phyloP scores from a whole-genome alignment of 2,329 filamentous ascomycete genomes.

The Fusarium keratoplasticum region DNA sequence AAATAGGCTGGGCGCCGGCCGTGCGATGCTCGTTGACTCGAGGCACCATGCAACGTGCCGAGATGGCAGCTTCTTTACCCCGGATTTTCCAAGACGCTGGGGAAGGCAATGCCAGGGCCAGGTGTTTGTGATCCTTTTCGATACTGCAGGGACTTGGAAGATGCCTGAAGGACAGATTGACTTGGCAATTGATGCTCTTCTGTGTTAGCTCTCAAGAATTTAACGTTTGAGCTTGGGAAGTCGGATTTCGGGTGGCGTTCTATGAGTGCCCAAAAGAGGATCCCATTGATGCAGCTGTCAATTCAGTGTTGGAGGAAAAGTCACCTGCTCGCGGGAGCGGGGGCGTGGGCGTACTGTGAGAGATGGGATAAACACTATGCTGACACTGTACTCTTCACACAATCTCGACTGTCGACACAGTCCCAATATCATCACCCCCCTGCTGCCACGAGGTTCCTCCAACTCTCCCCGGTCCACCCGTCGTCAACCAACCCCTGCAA shows the following conservation, averaged over 20 bases:
- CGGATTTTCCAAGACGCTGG: slow-evolving; percentile 38
- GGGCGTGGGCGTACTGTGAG: slow-evolving; percentile 15
- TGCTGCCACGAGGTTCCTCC: slow-evolving; percentile 4
- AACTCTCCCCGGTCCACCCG: not conserved
- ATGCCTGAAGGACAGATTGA: not conserved
- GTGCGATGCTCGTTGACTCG: slow-evolving; percentile 10
- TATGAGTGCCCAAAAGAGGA: slow-evolving; percentile 16
- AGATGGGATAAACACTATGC: not conserved
- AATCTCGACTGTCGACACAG: not conserved
- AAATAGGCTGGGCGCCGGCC: slow-evolving; percentile 27
- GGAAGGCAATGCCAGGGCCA: slow-evolving; percentile 38
- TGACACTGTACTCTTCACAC: not conserved
- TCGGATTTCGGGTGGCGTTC: slow-evolving; percentile 21
- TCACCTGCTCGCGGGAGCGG: slow-evolving; percentile 32
- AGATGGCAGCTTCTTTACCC: slow-evolving; percentile 38
- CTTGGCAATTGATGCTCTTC: slow-evolving; percentile 7
- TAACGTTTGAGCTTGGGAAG: slow-evolving; percentile 24
- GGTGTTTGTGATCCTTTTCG: slow-evolving; percentile 27
- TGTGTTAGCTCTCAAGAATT: not conserved
- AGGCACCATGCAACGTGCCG: slow-evolving; percentile 14
- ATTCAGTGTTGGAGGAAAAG: slow-evolving; percentile 17
- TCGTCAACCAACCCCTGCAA: slow-evolving; percentile 19
- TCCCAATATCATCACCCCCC: not conserved
- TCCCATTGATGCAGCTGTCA: not conserved
- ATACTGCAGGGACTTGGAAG: slow-evolving; percentile 30